A percentile compares a stretch with the other conserved stretches of the same genome.
These are phyloP conservation scores for Aspergillus arachidicola DNA, from an alignment of 2,329 filamentous ascomycete species.

Conservation along the genomic window DNA sequence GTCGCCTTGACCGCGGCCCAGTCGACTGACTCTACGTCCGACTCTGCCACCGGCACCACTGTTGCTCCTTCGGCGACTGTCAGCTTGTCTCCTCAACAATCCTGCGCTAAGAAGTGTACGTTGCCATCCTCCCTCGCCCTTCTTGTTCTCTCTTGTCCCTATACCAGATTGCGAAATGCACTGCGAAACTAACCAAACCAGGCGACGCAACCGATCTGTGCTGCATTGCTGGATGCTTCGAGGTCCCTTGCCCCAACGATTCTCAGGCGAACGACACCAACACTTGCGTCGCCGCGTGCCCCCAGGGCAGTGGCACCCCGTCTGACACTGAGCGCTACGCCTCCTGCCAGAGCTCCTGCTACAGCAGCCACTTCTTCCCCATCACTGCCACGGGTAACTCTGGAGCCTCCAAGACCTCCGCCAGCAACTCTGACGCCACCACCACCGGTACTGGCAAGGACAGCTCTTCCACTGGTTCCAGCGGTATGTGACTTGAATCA, in stretches of 20 bases:
- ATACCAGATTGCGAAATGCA: not conserved
- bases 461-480: slow-evolving; percentile 15
- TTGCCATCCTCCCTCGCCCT: not conserved
- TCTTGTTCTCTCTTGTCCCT: not conserved
- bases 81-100: slow-evolving; percentile 36
- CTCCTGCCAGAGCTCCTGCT: slow-evolving; percentile 54
- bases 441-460: slow-evolving; percentile 16
- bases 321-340: slow-evolving; percentile 50
- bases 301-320: slow-evolving; percentile 54
- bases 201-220: slow-evolving; percentile 51
- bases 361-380: slow-evolving; percentile 52
- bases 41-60: slow-evolving; percentile 22
- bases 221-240: slow-evolving; percentile 55
- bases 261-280: slow-evolving; percentile 54
- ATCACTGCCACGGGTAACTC: slow-evolving; percentile 28
- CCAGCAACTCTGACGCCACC: slow-evolving; percentile 18
- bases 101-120: slow-evolving; percentile 42
- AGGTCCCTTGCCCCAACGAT: slow-evolving; percentile 56
- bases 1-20: slow-evolving; percentile 49
- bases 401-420: slow-evolving; percentile 19
- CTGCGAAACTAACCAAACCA: slow-evolving; percentile 16
- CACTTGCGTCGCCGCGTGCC: slow-evolving; percentile 55
- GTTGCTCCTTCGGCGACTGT: slow-evolving; percentile 32
- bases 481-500: slow-evolving; percentile 13
- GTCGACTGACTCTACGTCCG: slow-evolving; percentile 12